Conservation (phyloP, 2,329 filamentous ascomycete species). For the Teratosphaeria viscida region DNA sequence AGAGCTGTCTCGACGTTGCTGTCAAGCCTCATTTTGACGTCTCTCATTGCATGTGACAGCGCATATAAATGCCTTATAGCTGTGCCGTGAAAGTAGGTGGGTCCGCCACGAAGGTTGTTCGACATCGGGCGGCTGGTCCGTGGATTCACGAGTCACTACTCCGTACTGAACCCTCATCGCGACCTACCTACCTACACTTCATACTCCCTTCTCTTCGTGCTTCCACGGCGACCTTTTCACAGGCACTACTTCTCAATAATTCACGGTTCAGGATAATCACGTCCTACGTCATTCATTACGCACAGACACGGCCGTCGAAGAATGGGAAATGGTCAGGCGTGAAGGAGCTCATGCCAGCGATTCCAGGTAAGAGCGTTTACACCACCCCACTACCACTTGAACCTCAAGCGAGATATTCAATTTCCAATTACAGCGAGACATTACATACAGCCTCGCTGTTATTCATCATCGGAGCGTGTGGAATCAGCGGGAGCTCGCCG, state of each 20-base stretch:
- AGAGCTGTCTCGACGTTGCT: not conserved
- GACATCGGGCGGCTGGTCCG: not conserved
- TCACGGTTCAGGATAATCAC: not conserved
- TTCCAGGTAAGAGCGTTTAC: not conserved
- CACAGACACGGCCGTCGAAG: not conserved
- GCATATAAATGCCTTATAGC: not conserved
- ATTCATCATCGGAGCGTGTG: not conserved
- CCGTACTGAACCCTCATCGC: not conserved
- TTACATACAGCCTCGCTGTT: not conserved
- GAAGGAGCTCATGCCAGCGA: not conserved
- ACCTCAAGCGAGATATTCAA: not conserved
- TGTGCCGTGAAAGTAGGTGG: not conserved
- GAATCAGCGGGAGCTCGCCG: not conserved
- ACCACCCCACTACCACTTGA: not conserved
- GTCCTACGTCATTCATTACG: conserved; percentile 1
- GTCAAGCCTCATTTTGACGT: not conserved
- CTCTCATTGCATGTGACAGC: not conserved
- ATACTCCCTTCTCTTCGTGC: not conserved
- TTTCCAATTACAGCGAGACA: not conserved
- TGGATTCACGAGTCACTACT: not conserved
- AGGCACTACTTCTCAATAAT: not conserved
- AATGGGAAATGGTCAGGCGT: not conserved
- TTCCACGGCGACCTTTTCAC: not conserved
- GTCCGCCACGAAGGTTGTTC: not conserved
- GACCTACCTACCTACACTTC: not conserved